Base-by-base conservation (phyloP, 2,329 filamentous ascomycete species). In the Pseudogymnoascus verrucosus region DNA sequence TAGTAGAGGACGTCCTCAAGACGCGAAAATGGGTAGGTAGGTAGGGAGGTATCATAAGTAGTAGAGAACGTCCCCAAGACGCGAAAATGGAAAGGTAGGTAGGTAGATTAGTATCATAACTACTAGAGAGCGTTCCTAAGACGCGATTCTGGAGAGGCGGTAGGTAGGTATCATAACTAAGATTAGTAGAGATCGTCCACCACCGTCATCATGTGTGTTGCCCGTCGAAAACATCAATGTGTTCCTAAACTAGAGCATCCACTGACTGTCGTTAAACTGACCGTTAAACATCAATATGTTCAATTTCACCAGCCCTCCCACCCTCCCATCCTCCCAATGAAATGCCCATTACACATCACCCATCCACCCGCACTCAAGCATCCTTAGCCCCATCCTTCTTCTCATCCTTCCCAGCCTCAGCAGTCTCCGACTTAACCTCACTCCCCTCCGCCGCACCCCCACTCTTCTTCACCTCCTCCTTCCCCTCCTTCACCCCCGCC, bases 351-450 rank as follows among this genome's bases (percentile, higher is more conserved):
- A 47, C 42, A 47, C 26, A 47, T 47, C 42, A 47, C 42, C 42
- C 42, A 47, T 47, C 19, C 21, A 21, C 21, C 19, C 40, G 2
- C 19, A 1, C 19, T 47, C 26, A 47, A 23, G 42, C 42, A 47
- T 47, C 34, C 10, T 39, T 64, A 26, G 65, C 64, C 19, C 69
- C 67, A 23, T 70, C 71, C 12, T 70, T 72, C 61, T 77, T 74
- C 40, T 76, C 75, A 16, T 77, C 77, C 19, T 77, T 72, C 72
- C 76, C 78, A 4, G 78, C 78, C 65, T 80, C 78, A 5, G 74
- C 73, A 4, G 88, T 85, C 1, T 84, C 86, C 74, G 87, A 83
- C 78, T 87, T 89, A 70, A 86, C 88, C 67, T 74, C 74, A 40
- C 42, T n/a, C 21, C 42, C 42, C 12, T 47, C 42, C 71, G 86